Evolutionary conservation across 352 stramenopile genomes (phyloP).

Genomic region (Pythium periplocum): DNA sequence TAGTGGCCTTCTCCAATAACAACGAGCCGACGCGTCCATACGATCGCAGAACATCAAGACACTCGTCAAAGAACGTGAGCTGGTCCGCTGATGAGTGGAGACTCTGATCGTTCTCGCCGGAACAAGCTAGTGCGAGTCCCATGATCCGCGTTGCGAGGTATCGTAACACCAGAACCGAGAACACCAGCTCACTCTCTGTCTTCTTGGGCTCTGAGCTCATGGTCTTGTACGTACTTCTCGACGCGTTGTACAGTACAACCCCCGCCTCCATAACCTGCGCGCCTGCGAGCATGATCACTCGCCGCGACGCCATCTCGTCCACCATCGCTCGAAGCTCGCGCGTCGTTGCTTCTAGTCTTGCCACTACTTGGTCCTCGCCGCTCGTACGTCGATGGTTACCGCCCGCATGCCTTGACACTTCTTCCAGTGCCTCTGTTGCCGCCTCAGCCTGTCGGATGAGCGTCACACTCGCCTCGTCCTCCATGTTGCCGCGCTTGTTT

Average conservation of each 20-base stretch:
- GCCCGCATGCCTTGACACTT: background rate
- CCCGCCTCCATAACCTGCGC: slow-evolving; percentile 49
- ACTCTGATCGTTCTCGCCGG: slow-evolving; percentile 1
- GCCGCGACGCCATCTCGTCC: slow-evolving; percentile 13
- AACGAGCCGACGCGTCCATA: slow-evolving; percentile 64
- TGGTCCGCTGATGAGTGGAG: slow-evolving; percentile 10
- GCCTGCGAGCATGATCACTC: slow-evolving; percentile 24
- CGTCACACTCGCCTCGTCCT: background rate
- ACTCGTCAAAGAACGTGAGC: slow-evolving; percentile 44
- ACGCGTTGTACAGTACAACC: slow-evolving; percentile 66
- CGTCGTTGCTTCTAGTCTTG: slow-evolving; percentile 2
- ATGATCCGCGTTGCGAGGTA: slow-evolving; percentile 66
- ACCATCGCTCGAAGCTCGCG: slow-evolving; percentile 29
- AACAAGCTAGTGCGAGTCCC: slow-evolving; percentile 38
- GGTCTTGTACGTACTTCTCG: slow-evolving; percentile 32
- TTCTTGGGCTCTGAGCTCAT: slow-evolving; percentile 4
- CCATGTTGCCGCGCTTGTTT: slow-evolving; percentile 5
- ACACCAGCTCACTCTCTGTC: no score
- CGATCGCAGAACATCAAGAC: slow-evolving; percentile 65
- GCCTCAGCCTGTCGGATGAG: background rate
- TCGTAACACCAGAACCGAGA: slow-evolving; percentile 19
- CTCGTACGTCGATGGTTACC: background rate
- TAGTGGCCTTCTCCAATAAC: slow-evolving; percentile 44
- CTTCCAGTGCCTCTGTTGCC: background rate
- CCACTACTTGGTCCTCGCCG: background rate